These are phyloP conservation scores for Fusarium mexicanum DNA, from an alignment of 2,329 filamentous ascomycete species.

Conservation along the genomic window DNA sequence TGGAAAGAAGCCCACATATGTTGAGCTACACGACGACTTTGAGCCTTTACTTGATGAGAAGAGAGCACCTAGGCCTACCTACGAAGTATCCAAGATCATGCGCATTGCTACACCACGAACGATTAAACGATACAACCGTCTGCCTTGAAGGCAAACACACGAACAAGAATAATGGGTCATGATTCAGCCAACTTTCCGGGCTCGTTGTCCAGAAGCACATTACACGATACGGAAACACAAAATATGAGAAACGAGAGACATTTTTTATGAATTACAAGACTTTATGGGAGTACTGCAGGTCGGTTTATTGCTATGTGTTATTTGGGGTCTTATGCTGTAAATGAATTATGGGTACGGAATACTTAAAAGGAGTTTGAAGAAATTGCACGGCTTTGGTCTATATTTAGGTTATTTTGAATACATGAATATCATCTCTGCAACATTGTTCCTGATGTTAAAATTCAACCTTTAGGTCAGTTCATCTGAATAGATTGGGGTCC, in stretches of 20 bases:
- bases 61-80: conserved; percentile 46
- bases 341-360: neutral
- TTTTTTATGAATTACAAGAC: neutral
- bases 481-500: neutral
- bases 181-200: neutral
- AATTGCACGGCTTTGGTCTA: neutral
- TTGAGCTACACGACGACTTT: conserved; percentile 28
- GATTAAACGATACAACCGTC: conserved; percentile 51
- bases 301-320: neutral
- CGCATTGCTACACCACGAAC: conserved; percentile 53
- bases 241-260: neutral
- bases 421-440: neutral
- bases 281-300: neutral
- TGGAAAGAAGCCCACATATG: neutral
- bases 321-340: neutral
- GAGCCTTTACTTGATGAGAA: conserved; percentile 37
- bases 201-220: too few species aligned
- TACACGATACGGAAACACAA: neutral
- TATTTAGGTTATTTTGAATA: neutral
- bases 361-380: neutral
- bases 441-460: neutral
- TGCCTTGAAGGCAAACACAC: neutral
- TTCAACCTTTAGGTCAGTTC: neutral
- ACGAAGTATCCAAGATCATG: conserved; percentile 54
- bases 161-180: neutral